Conservation (phyloP, 768 basidiomycete genomes). For the Tylopilus sp. region DNA sequence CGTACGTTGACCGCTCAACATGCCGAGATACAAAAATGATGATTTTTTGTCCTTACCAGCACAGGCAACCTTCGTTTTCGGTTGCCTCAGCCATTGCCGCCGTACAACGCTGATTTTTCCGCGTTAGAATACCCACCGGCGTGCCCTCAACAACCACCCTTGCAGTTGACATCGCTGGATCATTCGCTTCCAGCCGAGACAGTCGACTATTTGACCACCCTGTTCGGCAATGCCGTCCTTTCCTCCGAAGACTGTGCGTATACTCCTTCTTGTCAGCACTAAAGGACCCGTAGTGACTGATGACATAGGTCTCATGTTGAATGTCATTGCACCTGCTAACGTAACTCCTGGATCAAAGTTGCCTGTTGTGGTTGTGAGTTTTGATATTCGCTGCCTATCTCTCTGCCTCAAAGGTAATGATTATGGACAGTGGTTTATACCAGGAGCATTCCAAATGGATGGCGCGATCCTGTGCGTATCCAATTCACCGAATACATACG, state of each 20-base stretch:
- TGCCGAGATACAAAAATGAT: too few relatives aligned
- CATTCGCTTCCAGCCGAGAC: slow-evolving; percentile 14
- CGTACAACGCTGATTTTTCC: slow-evolving; percentile 7
- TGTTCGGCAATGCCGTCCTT: slow-evolving; percentile 30
- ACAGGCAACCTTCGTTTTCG: slow-evolving; percentile 35
- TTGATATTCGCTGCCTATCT: too few relatives aligned
- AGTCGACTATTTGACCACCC: slow-evolving; percentile 22
- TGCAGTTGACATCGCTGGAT: slow-evolving; percentile 10
- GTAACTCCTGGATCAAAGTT: slow-evolving; percentile 41
- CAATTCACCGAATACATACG: not conserved
- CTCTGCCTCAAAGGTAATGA: not conserved
- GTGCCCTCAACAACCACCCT: slow-evolving; percentile 7
- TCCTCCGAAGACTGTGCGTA: slow-evolving; percentile 46
- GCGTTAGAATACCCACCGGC: slow-evolving; percentile 6
- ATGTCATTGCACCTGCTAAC: slow-evolving; percentile 44
- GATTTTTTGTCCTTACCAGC: slow-evolving; percentile 13
- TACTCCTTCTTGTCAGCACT: not conserved
- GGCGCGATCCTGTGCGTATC: slow-evolving; percentile 12
- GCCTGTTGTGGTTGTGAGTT: slow-evolving; percentile 42
- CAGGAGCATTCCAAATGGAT: slow-evolving; percentile 36
- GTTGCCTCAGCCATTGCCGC: slow-evolving; percentile 4
- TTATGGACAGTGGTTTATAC: slow-evolving; percentile 30
- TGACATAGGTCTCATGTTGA: slow-evolving; percentile 44
- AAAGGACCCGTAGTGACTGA: too few relatives aligned
- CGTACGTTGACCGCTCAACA: slow-evolving; percentile 24